These are phyloP conservation scores for Cytospora piceicola DNA, from an alignment of 2,329 filamentous ascomycete genomes.

Conservation along the genomic window DNA sequence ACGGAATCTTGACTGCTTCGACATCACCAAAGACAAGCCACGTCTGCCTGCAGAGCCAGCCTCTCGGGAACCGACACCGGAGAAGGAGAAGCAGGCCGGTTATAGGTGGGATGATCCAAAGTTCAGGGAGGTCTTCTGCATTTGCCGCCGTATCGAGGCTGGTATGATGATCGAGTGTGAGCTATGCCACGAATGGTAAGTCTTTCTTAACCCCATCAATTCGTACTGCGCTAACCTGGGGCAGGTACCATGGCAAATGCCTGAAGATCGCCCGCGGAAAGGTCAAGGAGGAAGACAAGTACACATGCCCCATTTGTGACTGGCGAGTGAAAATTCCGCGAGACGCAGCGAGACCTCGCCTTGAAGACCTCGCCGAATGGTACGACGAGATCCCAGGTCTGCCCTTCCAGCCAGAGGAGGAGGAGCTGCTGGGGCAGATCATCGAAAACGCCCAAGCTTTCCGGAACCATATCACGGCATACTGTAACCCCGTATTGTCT, in stretches of 20 bases:
- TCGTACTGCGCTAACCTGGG: background rate
- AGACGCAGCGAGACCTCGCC: conserved; percentile 90
- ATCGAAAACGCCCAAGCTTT: conserved; percentile 85
- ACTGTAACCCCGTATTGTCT: conserved; percentile 79
- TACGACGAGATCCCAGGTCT: conserved; percentile 78
- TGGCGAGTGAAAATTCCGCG: conserved; percentile 96
- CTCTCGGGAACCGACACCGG: conserved; percentile 74
- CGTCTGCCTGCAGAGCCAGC: conserved; percentile 89
- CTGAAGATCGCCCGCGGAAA: conserved; percentile 97
- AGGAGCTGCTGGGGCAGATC: conserved; percentile 82
- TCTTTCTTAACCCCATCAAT: conserved; percentile 28
- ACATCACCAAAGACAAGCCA: conserved; percentile 81
- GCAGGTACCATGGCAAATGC: conserved; percentile 95
- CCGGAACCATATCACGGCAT: conserved; percentile 77
- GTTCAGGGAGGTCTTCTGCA: conserved; percentile 87
- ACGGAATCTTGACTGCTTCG: conserved; percentile 89
- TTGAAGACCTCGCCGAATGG: conserved; percentile 86
- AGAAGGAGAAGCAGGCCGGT: conserved; percentile 43
- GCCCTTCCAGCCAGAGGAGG: conserved; percentile 95
- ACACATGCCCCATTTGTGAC: conserved; percentile 97
- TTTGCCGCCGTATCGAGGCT: conserved; percentile 89
- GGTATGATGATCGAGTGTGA: conserved; percentile 99
- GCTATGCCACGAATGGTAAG: conserved; percentile 94
- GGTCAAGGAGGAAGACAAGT: conserved; percentile 97
- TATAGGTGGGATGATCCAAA: conserved; percentile 65